These are phyloP conservation scores for Phytophthora pluvialis DNA, from an alignment of 352 stramenopile genomes.

Conservation along the genomic window DNA sequence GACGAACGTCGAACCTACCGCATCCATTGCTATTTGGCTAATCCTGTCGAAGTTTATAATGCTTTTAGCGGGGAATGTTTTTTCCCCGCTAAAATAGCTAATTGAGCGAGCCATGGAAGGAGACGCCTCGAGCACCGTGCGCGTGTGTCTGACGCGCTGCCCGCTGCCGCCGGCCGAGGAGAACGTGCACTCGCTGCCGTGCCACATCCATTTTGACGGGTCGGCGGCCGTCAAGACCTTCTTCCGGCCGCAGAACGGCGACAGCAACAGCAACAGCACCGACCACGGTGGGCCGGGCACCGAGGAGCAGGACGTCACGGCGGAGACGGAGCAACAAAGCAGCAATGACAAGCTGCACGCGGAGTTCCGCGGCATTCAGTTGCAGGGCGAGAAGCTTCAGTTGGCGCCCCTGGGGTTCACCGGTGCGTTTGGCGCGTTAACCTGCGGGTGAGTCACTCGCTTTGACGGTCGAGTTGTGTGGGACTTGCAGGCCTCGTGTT, in stretches of 20 bases:
- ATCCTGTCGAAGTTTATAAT: slow-evolving; percentile 15
- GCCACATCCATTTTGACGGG: slow-evolving; percentile 74
- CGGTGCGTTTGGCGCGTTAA: slow-evolving; percentile 34
- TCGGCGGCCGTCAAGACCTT: slow-evolving; percentile 74
- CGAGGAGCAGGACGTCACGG: slow-evolving; percentile 35
- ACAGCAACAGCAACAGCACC: slow-evolving; percentile 35
- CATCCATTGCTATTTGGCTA: slow-evolving; percentile 25
- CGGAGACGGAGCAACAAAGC: slow-evolving; percentile 19
- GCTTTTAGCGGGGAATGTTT: slow-evolving; percentile 36
- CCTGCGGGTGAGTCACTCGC: neutral
- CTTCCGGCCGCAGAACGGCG: slow-evolving; percentile 53
- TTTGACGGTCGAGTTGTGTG: slow-evolving; percentile 9
- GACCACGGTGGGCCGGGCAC: slow-evolving; percentile 18
- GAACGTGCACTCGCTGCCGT: slow-evolving; percentile 78
- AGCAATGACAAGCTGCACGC: slow-evolving; percentile 35
- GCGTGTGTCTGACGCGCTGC: slow-evolving; percentile 79
- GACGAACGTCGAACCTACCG: slow-evolving; percentile 16
- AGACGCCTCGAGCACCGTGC: slow-evolving; percentile 25
- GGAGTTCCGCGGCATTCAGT: slow-evolving; percentile 75
- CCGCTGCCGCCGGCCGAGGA: slow-evolving; percentile 62
- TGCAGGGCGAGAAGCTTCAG: slow-evolving; percentile 56
- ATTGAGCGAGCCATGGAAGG: slow-evolving; percentile 21
- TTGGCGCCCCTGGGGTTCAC: slow-evolving; percentile 53
- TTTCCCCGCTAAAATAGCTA: slow-evolving; percentile 16
- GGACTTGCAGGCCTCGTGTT: slow-evolving; percentile 56